Evolutionary conservation across 2,329 filamentous ascomycete genomes (phyloP).

Genomic region (Penicillium crustosum): DNA sequence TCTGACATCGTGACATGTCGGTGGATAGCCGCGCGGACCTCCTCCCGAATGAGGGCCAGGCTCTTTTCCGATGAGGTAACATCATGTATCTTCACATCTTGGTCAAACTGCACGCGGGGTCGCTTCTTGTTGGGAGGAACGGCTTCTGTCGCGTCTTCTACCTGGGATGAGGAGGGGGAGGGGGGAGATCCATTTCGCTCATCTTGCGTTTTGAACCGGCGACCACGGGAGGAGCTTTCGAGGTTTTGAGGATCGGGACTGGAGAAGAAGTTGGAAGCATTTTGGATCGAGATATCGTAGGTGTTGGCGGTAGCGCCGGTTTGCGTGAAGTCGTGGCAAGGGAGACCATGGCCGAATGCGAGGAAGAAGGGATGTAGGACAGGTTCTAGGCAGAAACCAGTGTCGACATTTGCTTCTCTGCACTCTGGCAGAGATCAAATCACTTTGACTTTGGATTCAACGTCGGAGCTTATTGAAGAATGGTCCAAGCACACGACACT

Average conservation of each 20-base stretch:
- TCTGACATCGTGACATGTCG: slow-evolving; percentile 53
- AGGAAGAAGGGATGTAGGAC: slow-evolving; percentile 1
- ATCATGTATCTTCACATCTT: slow-evolving; percentile 36
- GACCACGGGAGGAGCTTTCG: slow-evolving; percentile 28
- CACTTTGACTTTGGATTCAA: slow-evolving; percentile 6
- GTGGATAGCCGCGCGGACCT: slow-evolving; percentile 59
- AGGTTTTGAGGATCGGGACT: slow-evolving; percentile 39
- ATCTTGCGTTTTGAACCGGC: slow-evolving; percentile 40
- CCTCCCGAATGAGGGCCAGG: slow-evolving; percentile 59
- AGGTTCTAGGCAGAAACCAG: slow-evolving; percentile 8
- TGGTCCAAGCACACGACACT: slow-evolving; percentile 27
- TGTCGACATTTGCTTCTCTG: slow-evolving; percentile 26
- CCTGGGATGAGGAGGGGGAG: slow-evolving; percentile 32
- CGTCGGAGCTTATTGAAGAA: slow-evolving; percentile 15
- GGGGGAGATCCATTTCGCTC: slow-evolving; percentile 38
- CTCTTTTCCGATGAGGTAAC: slow-evolving; percentile 51
- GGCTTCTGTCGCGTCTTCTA: slow-evolving; percentile 28
- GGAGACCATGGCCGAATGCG: slow-evolving; percentile 34
- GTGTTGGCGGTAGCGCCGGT: slow-evolving; percentile 29
- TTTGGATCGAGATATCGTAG: slow-evolving; percentile 27
- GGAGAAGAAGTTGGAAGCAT: slow-evolving; percentile 36
- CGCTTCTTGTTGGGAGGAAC: slow-evolving; percentile 41
- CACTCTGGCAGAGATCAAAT: slow-evolving; percentile 4
- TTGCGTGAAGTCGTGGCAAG: slow-evolving; percentile 32
- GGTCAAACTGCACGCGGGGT: slow-evolving; percentile 45